A percentile compares a stretch with the other conserved stretches of the same genome.
These are phyloP conservation scores for Suillus subluteus DNA, from an alignment of 768 basidiomycete species.

Conservation along the genomic window DNA sequence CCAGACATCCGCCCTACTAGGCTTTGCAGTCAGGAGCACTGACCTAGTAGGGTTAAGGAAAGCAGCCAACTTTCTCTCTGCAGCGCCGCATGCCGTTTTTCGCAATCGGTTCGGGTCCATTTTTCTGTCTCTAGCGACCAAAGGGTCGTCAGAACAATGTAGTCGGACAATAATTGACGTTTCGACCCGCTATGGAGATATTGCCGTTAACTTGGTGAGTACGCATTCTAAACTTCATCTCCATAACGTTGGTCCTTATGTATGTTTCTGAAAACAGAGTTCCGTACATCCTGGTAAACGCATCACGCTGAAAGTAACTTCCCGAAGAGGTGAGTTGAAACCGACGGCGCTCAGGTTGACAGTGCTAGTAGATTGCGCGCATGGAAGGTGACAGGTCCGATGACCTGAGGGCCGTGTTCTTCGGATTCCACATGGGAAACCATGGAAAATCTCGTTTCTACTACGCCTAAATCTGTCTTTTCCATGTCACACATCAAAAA, in stretches of 20 bases:
- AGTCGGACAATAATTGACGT: conserved; percentile 43
- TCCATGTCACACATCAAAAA: background rate
- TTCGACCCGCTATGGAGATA: conserved; percentile 39
- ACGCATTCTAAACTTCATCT: conserved; percentile 4
- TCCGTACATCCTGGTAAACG: conserved; percentile 9
- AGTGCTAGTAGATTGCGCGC: background rate
- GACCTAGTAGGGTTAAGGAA: conserved; percentile 25
- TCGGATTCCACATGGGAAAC: conserved; percentile 5
- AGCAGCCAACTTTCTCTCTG: conserved; percentile 25
- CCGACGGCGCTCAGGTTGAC: background rate
- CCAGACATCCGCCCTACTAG: conserved; percentile 14
- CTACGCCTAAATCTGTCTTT: conserved; percentile 17
- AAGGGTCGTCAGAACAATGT: conserved; percentile 34
- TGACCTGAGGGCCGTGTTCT: background rate
- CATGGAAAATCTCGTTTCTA: background rate
- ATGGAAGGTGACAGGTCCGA: background rate
- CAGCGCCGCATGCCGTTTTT: conserved; percentile 36
- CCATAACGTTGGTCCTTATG: conserved; percentile 10
- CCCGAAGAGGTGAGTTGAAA: conserved; percentile 11
- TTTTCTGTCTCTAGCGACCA: conserved; percentile 41
- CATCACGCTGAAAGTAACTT: conserved; percentile 10
- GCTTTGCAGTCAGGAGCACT: conserved; percentile 17
- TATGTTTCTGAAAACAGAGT: conserved; percentile 14
- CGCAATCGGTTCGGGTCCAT: conserved; percentile 45
- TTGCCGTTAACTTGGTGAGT: conserved; percentile 25